phyloP scores from a whole-genome alignment of 257 asterid genomes.

The Petunia secreta region DNA sequence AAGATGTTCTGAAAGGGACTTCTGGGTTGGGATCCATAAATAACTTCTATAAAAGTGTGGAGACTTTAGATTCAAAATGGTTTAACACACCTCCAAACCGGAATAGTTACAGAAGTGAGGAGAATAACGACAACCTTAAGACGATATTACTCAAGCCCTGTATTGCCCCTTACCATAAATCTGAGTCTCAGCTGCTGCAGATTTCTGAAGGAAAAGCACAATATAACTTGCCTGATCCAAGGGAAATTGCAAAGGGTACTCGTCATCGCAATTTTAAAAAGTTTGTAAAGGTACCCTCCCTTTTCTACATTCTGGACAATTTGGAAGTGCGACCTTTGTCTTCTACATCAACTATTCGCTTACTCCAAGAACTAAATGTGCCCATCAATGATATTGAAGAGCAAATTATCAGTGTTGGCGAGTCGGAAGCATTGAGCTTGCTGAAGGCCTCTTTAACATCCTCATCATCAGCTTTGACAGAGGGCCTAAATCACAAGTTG shows the following conservation, averaged over 20 bases:
- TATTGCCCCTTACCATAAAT: neutral
- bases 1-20: no score
- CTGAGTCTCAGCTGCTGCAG: neutral
- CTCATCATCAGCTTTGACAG: conserved; percentile 3
- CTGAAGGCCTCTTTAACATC: conserved; percentile 25
- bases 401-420: conserved; percentile 2
- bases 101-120: no score
- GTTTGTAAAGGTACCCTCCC: neutral
- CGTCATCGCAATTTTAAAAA: neutral
- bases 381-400: neutral
- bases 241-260: neutral
- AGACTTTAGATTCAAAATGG: no score
- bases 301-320: neutral
- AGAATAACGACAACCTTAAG: no score
- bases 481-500: conserved; percentile 16
- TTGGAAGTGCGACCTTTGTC: conserved; percentile 1
- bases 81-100: no score
- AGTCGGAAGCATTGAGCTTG: conserved; percentile 4
- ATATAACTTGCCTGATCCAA: no score
- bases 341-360: neutral
- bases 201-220: neutral
- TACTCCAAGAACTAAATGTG: conserved; percentile 9
- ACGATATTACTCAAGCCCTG: no score
- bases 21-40: no score
- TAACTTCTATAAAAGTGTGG: no score